Conservation (phyloP, 2,329 filamentous ascomycete species). For the Pseudopyricularia cyperi region DNA sequence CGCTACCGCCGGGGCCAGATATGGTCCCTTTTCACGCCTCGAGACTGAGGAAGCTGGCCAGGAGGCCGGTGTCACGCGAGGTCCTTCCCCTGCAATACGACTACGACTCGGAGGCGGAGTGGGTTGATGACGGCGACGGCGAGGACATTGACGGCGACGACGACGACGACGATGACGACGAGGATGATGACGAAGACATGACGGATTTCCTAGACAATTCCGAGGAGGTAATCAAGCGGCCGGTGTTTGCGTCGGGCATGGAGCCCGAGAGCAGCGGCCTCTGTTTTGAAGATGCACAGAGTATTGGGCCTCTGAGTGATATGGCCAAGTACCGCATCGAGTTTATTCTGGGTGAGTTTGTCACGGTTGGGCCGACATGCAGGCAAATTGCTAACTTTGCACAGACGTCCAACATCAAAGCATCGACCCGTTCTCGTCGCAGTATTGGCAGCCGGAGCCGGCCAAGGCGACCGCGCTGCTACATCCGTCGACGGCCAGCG, state of each 20-base stretch:
- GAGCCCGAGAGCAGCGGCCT: slow-evolving; percentile 69
- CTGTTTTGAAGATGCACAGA: slow-evolving; percentile 59
- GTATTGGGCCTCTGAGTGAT: slow-evolving; percentile 32
- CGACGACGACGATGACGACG: slow-evolving; percentile 55
- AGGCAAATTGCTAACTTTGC: background rate
- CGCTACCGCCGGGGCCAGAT: slow-evolving; percentile 25
- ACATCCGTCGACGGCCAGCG: slow-evolving; percentile 6
- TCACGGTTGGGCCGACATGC: background rate
- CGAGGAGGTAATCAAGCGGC: slow-evolving; percentile 51
- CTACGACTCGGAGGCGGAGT: slow-evolving; percentile 77
- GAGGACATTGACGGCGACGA: slow-evolving; percentile 58
- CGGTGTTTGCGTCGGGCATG: slow-evolving; percentile 53
- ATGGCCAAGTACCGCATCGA: slow-evolving; percentile 58
- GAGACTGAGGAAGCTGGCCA: slow-evolving; percentile 35
- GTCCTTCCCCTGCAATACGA: slow-evolving; percentile 63
- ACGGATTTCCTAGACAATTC: slow-evolving; percentile 83
- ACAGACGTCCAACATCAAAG: slow-evolving; percentile 28
- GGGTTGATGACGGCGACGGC: slow-evolving; percentile 63
- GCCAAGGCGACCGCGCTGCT: slow-evolving; percentile 11
- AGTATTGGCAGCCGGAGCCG: slow-evolving; percentile 55
- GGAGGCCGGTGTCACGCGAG: slow-evolving; percentile 36
- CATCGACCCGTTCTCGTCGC: slow-evolving; percentile 75
- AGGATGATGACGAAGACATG: slow-evolving; percentile 72
- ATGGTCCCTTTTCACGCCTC: slow-evolving; percentile 8
- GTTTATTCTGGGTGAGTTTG: slow-evolving; percentile 51